Conservation (phyloP, 176 grass and related monocot genomes). For the Aechmea fasciata region DNA sequence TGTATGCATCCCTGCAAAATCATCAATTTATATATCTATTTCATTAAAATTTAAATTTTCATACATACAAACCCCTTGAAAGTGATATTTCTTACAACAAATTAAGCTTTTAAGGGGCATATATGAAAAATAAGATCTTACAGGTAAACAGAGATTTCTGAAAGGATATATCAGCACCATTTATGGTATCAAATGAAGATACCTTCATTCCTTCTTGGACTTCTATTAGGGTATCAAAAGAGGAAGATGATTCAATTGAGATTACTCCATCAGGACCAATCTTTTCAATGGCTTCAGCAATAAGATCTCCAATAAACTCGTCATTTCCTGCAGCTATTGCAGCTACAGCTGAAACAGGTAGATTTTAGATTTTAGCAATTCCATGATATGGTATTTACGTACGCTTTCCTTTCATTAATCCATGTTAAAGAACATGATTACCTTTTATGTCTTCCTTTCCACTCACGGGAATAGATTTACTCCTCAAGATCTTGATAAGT, state of each 20-base stretch:
- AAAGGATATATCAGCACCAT: neutral
- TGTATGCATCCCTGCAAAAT: too few relatives aligned
- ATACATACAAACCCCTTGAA: too few relatives aligned
- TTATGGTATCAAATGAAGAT: constrained; percentile 13
- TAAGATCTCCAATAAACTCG: constrained; percentile 76
- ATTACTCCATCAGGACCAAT: constrained; percentile 93
- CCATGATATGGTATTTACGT: neutral
- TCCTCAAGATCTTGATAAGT: constrained; percentile 53
- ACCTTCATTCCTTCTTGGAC: constrained; percentile 99
- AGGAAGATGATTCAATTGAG: constrained; percentile 86
- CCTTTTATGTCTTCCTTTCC: constrained; percentile 85
- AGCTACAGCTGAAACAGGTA: constrained; percentile 62
- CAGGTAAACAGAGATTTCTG: too few relatives aligned
- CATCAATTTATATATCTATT: too few relatives aligned
- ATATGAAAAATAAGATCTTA: too few relatives aligned
- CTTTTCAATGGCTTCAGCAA: constrained; percentile 74
- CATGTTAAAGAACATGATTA: constrained; percentile 6
- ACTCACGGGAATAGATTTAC: constrained; percentile 51
- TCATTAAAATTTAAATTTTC: too few relatives aligned
- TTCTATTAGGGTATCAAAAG: constrained; percentile 77
- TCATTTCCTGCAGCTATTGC: constrained; percentile 91
- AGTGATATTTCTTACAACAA: too few relatives aligned
- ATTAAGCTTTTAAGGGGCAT: too few relatives aligned
- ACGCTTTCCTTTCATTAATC: neutral
- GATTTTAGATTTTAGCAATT: constrained; percentile 2